Conservation (phyloP, 2,329 filamentous ascomycete genomes). For the Pseudogymnoascus sp. region DNA sequence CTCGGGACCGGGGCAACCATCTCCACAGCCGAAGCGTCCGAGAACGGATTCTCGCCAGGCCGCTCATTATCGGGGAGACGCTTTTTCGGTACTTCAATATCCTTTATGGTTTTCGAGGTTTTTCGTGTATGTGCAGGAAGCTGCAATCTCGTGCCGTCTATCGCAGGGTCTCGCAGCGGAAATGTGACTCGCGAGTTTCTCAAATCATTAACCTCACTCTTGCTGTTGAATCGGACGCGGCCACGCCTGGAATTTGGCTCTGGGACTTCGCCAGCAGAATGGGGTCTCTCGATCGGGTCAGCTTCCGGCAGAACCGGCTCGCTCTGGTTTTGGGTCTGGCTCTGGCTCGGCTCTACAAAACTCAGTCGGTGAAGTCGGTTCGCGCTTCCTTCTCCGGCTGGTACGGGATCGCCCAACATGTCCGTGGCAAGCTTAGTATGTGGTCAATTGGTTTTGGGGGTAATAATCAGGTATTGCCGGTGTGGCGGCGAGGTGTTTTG, state of each 20-base stretch:
- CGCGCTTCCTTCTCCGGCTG: not conserved
- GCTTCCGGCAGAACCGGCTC: not conserved
- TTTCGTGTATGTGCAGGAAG: constrained; percentile 25
- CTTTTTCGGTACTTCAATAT: constrained; percentile 4
- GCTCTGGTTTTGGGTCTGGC: not conserved
- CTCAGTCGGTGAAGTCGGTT: not conserved
- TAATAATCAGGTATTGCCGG: constrained; percentile 5
- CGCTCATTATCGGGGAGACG: not conserved
- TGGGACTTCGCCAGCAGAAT: not conserved
- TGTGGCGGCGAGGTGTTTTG: constrained; percentile 1
- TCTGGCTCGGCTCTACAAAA: not conserved
- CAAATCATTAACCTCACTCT: constrained; percentile 27
- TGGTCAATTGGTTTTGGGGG: not conserved
- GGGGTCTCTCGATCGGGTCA: constrained; percentile 1
- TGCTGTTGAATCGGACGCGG: constrained; percentile 28
- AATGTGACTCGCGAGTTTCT: constrained; percentile 23
- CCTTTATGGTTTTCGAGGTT: constrained; percentile 2
- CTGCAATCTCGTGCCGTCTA: not conserved
- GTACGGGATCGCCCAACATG: not conserved
- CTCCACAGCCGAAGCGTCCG: not conserved
- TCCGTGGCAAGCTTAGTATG: not conserved
- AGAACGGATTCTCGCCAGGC: constrained; percentile 18
- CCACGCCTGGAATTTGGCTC: constrained; percentile 6
- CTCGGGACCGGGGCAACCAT: not conserved
- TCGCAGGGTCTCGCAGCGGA: constrained; percentile 20